Percentiles rank a stretch among this genome's conserved stretches.
Conservation (phyloP, 2,329 filamentous ascomycete genomes). For the Calonectria naviculata region DNA sequence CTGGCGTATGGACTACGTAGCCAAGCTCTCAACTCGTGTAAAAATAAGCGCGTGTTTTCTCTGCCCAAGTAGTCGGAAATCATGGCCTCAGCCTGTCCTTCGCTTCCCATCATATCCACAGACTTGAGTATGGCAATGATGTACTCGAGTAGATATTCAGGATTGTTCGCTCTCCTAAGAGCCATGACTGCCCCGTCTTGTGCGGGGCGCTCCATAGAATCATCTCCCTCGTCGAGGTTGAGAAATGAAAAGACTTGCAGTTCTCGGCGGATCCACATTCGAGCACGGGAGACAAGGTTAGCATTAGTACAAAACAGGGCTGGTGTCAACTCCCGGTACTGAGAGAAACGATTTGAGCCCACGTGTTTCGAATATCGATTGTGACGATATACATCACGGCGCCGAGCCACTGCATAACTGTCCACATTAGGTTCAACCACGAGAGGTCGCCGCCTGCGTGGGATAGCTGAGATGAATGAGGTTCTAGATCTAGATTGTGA, state of each 20-base stretch:
- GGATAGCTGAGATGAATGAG: neutral
- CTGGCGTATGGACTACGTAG: slow-evolving; percentile 81
- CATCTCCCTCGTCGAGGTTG: slow-evolving; percentile 44
- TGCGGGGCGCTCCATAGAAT: slow-evolving; percentile 12
- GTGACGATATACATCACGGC: slow-evolving; percentile 78
- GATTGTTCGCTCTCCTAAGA: slow-evolving; percentile 68
- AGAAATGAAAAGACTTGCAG: slow-evolving; percentile 86
- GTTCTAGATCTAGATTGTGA: neutral
- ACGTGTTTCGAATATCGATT: slow-evolving; percentile 83
- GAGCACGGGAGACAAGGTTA: slow-evolving; percentile 79
- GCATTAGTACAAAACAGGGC: slow-evolving; percentile 71
- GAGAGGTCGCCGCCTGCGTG: neutral
- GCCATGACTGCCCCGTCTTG: slow-evolving; percentile 20
- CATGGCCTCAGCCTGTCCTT: slow-evolving; percentile 83
- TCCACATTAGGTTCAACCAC: slow-evolving; percentile 6
- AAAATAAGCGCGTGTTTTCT: slow-evolving; percentile 77
- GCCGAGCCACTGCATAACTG: slow-evolving; percentile 51
- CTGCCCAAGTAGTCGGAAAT: slow-evolving; percentile 82
- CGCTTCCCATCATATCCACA: slow-evolving; percentile 82
- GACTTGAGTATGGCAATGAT: slow-evolving; percentile 85
- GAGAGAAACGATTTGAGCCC: slow-evolving; percentile 82
- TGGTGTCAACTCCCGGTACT: slow-evolving; percentile 80
- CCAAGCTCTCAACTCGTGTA: slow-evolving; percentile 89
- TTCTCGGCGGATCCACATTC: slow-evolving; percentile 86
- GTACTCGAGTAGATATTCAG: slow-evolving; percentile 89